Evolutionary conservation across 805 yeast genomes (phyloP), one percentile per base, ranked within the genome.

Genomic region (Ogataea saltuana): DNA sequence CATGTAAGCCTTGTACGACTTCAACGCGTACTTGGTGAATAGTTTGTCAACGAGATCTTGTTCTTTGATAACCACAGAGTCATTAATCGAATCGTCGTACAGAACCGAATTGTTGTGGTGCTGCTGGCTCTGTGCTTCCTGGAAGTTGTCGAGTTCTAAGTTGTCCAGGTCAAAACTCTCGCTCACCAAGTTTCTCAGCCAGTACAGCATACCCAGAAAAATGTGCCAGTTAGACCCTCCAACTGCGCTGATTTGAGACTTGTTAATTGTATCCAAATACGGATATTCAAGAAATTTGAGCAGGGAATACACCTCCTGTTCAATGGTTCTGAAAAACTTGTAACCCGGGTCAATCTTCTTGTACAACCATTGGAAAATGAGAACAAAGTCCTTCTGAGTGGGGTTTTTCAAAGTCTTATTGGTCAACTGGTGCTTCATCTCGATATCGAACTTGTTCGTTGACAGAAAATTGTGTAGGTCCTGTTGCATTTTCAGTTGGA

Each of bases 201-300:
- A 89, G 60, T 84, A 81, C 17, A 89, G 66, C 76, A 90, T 78
- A 1, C 93, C 96, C 31, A 89, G 62, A 51, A 88, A 86, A 6
- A 76, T 75, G 10, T 87, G 88, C 97, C 97, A 89, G 51, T 81
- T 81, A 37, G 84, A 81, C 2, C 96, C 95, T 5, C 96, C 96
- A 10, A 88, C 96, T 0, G 96, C 96, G 28, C 89, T 80, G 28
- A 89, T 82, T 59, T 88, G 95, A 1, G 93, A 83, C 56, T 89
- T 83, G 61, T 84, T 86, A 29, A 90, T 81, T 0, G 86, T 70
- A 30, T 85, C 95, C 45, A 88, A 63, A 60, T 83, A 88, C 1
- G 97, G 97, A 55, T 89, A 89, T 37, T 77, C 78, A 47, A 88
- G 61, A 27, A 71, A 72, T 57, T 79, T 83, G 53, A 89, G 66